Evolutionary conservation across 306 rosid species (phyloP).

Genomic region (Vigna angularis): DNA sequence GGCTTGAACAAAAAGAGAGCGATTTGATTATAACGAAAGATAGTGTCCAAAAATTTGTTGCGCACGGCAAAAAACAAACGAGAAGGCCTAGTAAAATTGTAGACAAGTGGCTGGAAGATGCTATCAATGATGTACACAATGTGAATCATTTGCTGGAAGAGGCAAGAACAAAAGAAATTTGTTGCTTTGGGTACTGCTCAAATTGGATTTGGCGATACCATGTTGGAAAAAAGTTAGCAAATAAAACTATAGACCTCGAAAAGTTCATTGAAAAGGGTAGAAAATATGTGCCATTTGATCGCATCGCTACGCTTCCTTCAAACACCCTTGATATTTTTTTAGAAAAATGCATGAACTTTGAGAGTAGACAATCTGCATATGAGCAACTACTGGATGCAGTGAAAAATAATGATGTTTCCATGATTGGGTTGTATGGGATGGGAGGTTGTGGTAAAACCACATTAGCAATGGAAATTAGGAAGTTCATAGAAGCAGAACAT

Average conservation of each 20-base stretch:
- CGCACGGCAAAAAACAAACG: background rate
- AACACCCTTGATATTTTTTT: too few species aligned
- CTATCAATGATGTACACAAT: background rate
- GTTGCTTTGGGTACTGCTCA: constrained; percentile 2
- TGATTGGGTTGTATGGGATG: constrained; percentile 39
- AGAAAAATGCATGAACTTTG: background rate
- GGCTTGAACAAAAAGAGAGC: background rate
- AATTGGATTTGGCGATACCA: constrained; percentile 21
- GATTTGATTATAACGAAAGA: background rate
- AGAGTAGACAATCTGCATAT: constrained; percentile 1
- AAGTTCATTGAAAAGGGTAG: background rate
- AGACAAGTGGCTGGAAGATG: constrained; percentile 1
- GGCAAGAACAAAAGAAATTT: background rate
- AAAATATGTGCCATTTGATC: background rate
- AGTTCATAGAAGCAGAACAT: background rate
- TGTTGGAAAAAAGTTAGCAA: background rate
- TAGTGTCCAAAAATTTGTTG: background rate
- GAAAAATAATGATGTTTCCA: background rate
- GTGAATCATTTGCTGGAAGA: background rate
- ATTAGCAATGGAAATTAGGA: background rate
- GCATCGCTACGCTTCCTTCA: background rate
- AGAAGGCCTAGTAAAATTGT: background rate
- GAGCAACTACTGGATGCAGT: constrained; percentile 14
- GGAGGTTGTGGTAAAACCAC: constrained; percentile 42
- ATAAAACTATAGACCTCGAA: background rate